Evolutionary conservation across 768 basidiomycete species (phyloP).

Genomic region (Cystoderma amianthinum): DNA sequence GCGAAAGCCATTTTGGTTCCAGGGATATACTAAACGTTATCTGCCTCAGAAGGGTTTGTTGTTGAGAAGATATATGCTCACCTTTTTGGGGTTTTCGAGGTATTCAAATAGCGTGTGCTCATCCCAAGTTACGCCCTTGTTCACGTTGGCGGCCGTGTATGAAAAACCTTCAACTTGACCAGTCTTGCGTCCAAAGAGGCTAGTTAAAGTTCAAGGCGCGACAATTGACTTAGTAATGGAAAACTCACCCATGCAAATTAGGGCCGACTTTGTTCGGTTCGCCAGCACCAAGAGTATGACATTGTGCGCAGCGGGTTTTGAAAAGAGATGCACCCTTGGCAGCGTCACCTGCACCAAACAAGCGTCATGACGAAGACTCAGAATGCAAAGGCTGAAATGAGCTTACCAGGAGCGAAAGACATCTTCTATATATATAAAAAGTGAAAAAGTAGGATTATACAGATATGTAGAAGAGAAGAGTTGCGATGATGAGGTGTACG

Average conservation of each 20-base stretch:
- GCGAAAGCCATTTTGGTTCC: constrained; percentile 99
- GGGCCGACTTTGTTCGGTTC: constrained; percentile 90
- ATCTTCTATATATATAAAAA: not conserved
- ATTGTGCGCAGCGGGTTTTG: constrained; percentile 94
- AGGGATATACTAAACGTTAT: constrained; percentile 69
- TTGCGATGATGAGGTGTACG: not conserved
- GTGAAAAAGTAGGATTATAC: not conserved
- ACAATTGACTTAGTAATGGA: not conserved
- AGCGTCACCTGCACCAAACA: constrained; percentile 72
- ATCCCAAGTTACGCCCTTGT: constrained; percentile 86
- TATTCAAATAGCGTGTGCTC: constrained; percentile 92
- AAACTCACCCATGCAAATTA: constrained; percentile 83
- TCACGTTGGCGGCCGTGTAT: constrained; percentile 92
- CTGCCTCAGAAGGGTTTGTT: not conserved
- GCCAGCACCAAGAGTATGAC: constrained; percentile 79
- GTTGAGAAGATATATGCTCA: constrained; percentile 22
- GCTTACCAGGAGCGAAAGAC: not conserved
- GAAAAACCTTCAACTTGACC: constrained; percentile 83
- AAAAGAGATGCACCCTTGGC: constrained; percentile 90
- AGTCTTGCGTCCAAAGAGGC: constrained; percentile 79
- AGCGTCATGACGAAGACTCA: not conserved
- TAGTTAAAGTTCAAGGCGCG: constrained; percentile 15
- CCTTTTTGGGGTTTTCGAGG: constrained; percentile 97
- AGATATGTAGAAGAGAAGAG: not conserved
- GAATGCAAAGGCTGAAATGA: not conserved